Evolutionary conservation across 208 protist species (phyloP), one percentile per base, ranked within the genome.

Genomic region (Acanthamoeba triangularis): DNA sequence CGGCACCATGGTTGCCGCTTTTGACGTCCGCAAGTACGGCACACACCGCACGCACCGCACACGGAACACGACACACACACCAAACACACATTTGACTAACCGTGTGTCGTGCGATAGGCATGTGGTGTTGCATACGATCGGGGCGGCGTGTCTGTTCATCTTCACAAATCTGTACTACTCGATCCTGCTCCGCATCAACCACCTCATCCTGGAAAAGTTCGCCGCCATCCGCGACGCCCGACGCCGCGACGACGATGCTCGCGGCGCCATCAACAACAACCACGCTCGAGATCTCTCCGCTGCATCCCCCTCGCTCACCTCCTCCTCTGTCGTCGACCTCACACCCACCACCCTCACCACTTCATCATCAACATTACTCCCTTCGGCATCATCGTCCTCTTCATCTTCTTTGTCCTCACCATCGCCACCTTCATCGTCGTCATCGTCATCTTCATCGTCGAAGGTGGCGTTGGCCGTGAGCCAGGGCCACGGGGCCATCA

Each of bases 81-180:
- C n/a, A n/a, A 23, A 8, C 33, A 37, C 33, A 74, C 65, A 74
- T 25, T 74, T 18, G 28, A 25, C 65, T 74, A 37, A 41, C 5
- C 0, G 30, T 37, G n/a, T n/a, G 65, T 37, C 61, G n/a, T 63
- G 56, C 25, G 59, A 23, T 30, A 84, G 74, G 44, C 74, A 84
- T 33, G 74, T 84, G 74, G 74, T 84, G 74, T n/a, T 84, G 35
- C 74, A 84, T 10, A 84, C 74, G 23, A 84, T 84, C 20, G 74
- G 74, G 0, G 74, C 74, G 44, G 74, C 74, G 25, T 84, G 74
- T n/a, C 28, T 84, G 37, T 84, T 84, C 44, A 84, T 84, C 74
- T 84, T 84, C 44, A 84, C 74, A 3, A 84, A 84, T n/a, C 74
- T 84, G 41, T 84, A 84, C 41, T 84, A 84, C 74, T 84, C 74